phyloP scores from a whole-genome alignment of 495 filamentous ascomycete genomes.

The Diplogelasinospora grovesii region DNA sequence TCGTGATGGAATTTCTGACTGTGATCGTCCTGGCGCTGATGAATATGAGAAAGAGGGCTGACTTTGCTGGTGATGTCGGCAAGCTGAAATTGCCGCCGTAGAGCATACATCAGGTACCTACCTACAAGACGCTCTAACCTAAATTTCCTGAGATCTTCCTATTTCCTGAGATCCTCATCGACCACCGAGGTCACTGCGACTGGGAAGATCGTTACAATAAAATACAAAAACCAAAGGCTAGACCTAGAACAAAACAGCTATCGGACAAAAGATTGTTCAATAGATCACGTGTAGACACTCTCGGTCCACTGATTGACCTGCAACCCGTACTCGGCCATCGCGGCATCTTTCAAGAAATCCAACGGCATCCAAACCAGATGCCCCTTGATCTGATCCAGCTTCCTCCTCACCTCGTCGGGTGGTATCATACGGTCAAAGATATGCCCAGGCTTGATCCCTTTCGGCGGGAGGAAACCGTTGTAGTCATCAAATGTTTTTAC shows the following conservation, averaged over 20 bases:
- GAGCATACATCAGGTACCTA: no score
- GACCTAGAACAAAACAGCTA: not conserved
- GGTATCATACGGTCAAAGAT: constrained; percentile 72
- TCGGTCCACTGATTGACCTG: constrained; percentile 46
- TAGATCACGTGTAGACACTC: constrained; percentile 37
- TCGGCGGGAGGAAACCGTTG: constrained; percentile 64
- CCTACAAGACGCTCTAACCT: no score
- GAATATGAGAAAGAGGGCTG: constrained; percentile 6
- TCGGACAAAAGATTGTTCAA: no score
- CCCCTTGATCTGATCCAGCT: constrained; percentile 73
- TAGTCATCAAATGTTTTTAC: constrained; percentile 87
- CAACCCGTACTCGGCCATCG: constrained; percentile 83
- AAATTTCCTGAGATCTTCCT: no score
- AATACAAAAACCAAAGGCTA: not conserved
- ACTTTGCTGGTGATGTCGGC: constrained; percentile 11
- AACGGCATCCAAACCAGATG: constrained; percentile 96
- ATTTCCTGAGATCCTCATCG: no score
- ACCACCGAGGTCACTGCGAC: no score
- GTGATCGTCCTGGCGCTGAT: constrained; percentile 28
- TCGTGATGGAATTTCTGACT: constrained; percentile 29
- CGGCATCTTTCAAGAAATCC: constrained; percentile 73
- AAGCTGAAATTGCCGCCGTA: constrained; percentile 5
- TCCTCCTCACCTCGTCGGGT: constrained; percentile 58
- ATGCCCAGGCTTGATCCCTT: constrained; percentile 70
- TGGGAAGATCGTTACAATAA: not conserved